Conservation (phyloP, 345 rosid genomes). For the Populus tremula region DNA sequence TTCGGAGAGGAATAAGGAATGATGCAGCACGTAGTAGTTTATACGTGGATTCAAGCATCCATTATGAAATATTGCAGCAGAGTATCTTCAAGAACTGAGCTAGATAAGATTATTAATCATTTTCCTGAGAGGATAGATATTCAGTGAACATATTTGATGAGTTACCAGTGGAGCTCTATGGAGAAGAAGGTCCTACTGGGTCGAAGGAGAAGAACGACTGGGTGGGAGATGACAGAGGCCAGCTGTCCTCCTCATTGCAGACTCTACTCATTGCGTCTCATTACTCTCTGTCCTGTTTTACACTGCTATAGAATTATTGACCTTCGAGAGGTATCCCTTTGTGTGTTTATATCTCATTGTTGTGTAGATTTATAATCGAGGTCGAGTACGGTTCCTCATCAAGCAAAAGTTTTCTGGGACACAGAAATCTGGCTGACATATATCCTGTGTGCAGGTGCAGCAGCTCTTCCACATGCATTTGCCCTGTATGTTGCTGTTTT, state of each 20-base stretch:
- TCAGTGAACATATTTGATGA: slow-evolving; percentile 34
- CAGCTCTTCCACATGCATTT: too few species aligned
- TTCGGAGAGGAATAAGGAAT: slow-evolving; percentile 72
- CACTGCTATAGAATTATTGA: background rate
- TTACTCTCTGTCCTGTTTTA: background rate
- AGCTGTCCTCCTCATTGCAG: background rate
- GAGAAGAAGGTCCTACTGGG: slow-evolving; percentile 90
- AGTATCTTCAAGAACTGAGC: slow-evolving; percentile 64
- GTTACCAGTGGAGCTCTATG: slow-evolving; percentile 61
- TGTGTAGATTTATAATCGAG: background rate
- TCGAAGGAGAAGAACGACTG: slow-evolving; percentile 93
- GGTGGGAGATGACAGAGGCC: slow-evolving; percentile 84
- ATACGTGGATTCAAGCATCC: slow-evolving; percentile 54
- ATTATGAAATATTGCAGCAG: slow-evolving; percentile 69
- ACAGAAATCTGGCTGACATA: too few species aligned
- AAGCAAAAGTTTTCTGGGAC: background rate
- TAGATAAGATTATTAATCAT: slow-evolving; percentile 43
- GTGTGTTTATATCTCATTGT: background rate
- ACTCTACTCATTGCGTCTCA: background rate
- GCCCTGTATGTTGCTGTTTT: too few species aligned
- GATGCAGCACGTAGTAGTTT: slow-evolving; percentile 53
- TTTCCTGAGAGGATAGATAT: slow-evolving; percentile 41
- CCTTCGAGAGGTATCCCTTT: background rate
- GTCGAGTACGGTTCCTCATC: background rate
- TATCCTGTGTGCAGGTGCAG: too few species aligned